phyloP scores from a whole-genome alignment of 169 alveolate genomes.

The Ichthyophthirius multifiliis region DNA sequence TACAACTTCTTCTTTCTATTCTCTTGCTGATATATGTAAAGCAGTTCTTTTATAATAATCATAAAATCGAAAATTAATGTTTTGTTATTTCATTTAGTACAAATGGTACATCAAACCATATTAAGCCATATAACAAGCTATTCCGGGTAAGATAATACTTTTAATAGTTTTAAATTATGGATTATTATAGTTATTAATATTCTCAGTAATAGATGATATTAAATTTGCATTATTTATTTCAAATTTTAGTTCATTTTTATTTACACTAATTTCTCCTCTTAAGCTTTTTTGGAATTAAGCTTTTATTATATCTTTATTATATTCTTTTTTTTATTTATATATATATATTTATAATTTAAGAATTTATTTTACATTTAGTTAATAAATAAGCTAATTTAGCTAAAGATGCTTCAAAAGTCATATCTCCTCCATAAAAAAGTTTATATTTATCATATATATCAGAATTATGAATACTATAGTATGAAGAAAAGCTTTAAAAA shows the following conservation, averaged over 20 bases:
- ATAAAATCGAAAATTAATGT: constrained; percentile 6
- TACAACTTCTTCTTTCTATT: constrained; percentile 25
- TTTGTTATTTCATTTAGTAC: constrained; percentile 25
- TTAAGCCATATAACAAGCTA: constrained; percentile 23
- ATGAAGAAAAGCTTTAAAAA: constrained; percentile 82
- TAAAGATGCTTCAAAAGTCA: constrained; percentile 79
- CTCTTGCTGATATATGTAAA: constrained; percentile 49
- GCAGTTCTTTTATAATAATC: constrained; percentile 30
- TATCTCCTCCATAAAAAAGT: constrained; percentile 73
- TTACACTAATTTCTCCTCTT: constrained; percentile 78
- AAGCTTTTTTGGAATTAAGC: constrained; percentile 25
- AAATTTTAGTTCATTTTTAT: too few relatives aligned
- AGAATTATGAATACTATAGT: constrained; percentile 59
- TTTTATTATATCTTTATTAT: constrained; percentile 21
- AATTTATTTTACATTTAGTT: constrained; percentile 7
- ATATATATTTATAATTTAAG: background rate
- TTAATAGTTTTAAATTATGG: constrained; percentile 7
- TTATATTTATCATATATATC: background rate
- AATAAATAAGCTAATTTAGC: constrained; percentile 73
- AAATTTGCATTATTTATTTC: too few relatives aligned
- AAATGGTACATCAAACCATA: constrained; percentile 7
- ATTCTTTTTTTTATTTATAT: too few relatives aligned
- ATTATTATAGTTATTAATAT: constrained; percentile 5
- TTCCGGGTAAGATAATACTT: constrained; percentile 13
- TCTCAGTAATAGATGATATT: background rate